Evolutionary conservation across 2,329 filamentous ascomycete species (phyloP), one percentile per base, ranked within the genome.

Genomic region (Cadophora luteo-olivacea): DNA sequence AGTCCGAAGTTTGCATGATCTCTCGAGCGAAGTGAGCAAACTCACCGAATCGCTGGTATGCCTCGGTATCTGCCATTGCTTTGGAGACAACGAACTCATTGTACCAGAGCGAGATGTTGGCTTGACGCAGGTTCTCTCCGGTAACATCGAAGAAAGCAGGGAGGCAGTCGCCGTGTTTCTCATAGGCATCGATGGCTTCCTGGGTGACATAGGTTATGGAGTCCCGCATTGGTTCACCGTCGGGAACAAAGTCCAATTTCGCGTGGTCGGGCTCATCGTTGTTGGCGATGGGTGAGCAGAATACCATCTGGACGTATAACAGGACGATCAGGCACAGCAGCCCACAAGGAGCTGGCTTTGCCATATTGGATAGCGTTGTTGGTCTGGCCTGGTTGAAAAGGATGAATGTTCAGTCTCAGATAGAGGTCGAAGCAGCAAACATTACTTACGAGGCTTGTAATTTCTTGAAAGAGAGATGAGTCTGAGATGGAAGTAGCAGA

Each of bases 131-230:
- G 19, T 65, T 65, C n/a, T 65, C 36, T 3, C 24, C n/a, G 33
- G 55, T 60, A 22, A 57, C 36, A 16, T 65, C 62, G 36, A 65
- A 65, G 38, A 57, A 60, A 9, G 32, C 33, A 60, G 55, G 55
- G 12, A 41, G 33, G 55, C 55, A 60, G 55, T 60, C 55, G n/a
- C 55, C 55, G 9, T 60, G 55, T 8, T 41, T 41, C 55, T 60
- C 55, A 14, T 38, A 60, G 33, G 55, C 55, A 14, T 41, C 33
- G n/a, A 60, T 60, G 9, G 55, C 55, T 60, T 38, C 55, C 36
- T 41, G 32, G 22, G 55, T 60, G 9, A 60, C 55, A 41, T 60
- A 41, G 4, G 19, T 36, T 24, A 60, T 38, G n/a, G 55, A 60
- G 2, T 41, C 55, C 16, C 36, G 33, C 12, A 60, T 25, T 24